Base-by-base conservation (phyloP, 1,284 basidiomycete genomes). In the Termitomyces sp. region DNA sequence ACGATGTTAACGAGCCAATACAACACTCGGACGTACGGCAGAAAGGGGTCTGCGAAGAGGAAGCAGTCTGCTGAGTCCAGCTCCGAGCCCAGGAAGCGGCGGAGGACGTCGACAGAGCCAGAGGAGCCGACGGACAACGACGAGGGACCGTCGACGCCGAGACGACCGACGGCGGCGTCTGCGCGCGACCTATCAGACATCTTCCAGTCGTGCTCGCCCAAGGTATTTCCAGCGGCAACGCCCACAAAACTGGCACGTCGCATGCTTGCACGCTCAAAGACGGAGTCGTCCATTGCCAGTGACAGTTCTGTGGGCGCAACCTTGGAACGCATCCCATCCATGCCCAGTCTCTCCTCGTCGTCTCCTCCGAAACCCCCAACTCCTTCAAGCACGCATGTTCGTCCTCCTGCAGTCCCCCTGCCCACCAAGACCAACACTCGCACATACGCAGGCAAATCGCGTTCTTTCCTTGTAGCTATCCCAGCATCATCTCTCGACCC, bases 391-490 rank as follows among this genome's bases (percentile, higher is more conserved):
- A 31, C 15, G 54, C 64, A 36, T 30, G 50, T 58, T 3, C 45
- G 58, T 6, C 61, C 65, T 26, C 57, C 65, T 21, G 61, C 65
- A 34, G 63, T 67, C 12, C 65, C 69, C 46, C 15, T 50, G n/a
- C 49, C 30, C 13, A 31, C 49, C 19, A 50, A 42, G 15, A 68
- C 69, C 17, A 71, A 72, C 44, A 73, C 80, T 3, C 77, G 80
- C 38, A 91, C 88, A 1, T 91, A 91, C 63, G 84, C 84, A 2
- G 86, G 87, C 13, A 77, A 76, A 56, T 88, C 84, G 31, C 85
- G 89, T 17, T 90, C 88, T 1, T 91, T 88, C 68, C 77, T 90
- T 10, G 76, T 88, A 7, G 70, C 80, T 7, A 67, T 88, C 12
- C 81, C 84, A 2, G 58, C 69, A 54, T 34, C 59, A 59, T 50